A percentile compares a stretch with the other conserved stretches of the same genome.
These are phyloP conservation scores for Oemleria cerasiformis DNA, from an alignment of 306 rosid species.

Conservation along the genomic window DNA sequence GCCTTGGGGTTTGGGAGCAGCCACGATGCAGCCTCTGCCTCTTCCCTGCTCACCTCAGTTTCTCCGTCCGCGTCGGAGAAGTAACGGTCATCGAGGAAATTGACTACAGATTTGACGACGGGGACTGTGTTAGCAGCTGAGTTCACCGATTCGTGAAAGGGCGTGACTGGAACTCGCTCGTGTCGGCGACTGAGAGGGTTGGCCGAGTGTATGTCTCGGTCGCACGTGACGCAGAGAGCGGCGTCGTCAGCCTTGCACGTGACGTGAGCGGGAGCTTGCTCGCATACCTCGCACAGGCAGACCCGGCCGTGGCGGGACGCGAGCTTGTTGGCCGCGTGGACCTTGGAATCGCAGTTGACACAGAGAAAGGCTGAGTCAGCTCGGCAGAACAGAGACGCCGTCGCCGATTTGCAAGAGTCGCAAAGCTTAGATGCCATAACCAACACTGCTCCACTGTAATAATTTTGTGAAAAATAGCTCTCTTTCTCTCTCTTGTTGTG, in stretches of 20 bases:
- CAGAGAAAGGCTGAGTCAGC: conserved; percentile 93
- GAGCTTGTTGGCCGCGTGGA: conserved; percentile 93
- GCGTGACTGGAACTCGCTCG: conserved; percentile 62
- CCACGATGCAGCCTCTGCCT: conserved; percentile 96
- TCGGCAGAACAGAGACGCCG: conserved; percentile 80
- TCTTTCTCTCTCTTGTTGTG: conserved; percentile 9
- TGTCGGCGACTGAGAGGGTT: conserved; percentile 93
- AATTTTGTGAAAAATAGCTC: neutral
- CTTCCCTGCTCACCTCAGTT: conserved; percentile 68
- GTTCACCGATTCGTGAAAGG: conserved; percentile 49
- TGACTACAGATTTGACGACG: conserved; percentile 26
- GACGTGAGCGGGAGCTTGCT: conserved; percentile 88
- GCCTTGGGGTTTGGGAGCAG: conserved; percentile 61
- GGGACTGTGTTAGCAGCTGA: conserved; percentile 2
- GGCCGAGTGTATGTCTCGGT: conserved; percentile 89
- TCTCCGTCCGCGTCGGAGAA: conserved; percentile 50
- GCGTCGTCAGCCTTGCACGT: conserved; percentile 98
- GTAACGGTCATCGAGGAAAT: conserved; percentile 50
- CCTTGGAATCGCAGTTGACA: conserved; percentile 55
- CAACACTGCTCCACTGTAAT: neutral
- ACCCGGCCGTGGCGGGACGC: conserved; percentile 95
- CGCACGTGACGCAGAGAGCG: conserved; percentile 78
- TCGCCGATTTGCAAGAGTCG: conserved; percentile 85
- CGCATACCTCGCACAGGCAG: conserved; percentile 81
- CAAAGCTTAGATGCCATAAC: conserved; percentile 90